Conservation (phyloP, 2,329 filamentous ascomycete genomes). For the Westerdykella sp. region DNA sequence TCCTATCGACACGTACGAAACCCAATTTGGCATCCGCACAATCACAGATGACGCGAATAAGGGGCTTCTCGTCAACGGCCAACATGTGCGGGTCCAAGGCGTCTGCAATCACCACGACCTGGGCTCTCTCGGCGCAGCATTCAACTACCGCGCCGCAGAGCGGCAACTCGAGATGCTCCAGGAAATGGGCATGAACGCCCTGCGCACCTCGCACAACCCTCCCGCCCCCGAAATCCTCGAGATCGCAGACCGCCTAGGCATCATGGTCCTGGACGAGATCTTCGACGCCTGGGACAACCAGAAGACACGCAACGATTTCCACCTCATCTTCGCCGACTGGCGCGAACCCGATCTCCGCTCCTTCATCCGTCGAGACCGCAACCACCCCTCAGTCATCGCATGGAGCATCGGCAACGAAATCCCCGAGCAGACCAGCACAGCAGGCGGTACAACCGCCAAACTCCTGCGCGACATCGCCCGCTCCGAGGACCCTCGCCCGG, state of each 20-base stretch:
- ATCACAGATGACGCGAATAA: slow-evolving; percentile 38
- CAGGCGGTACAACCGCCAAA: slow-evolving; percentile 29
- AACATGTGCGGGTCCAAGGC: slow-evolving; percentile 43
- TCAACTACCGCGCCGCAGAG: slow-evolving; percentile 45
- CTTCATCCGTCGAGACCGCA: slow-evolving; percentile 50
- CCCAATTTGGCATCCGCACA: slow-evolving; percentile 46
- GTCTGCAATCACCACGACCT: slow-evolving; percentile 49
- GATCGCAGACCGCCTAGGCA: slow-evolving; percentile 45
- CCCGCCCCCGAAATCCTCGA: slow-evolving; percentile 48
- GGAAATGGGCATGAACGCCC: slow-evolving; percentile 47
- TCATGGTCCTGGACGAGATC: slow-evolving; percentile 50
- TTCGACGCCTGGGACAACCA: slow-evolving; percentile 48
- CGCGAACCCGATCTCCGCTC: slow-evolving; percentile 48
- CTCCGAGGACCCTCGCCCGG: slow-evolving; percentile 44
- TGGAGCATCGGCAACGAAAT: slow-evolving; percentile 55
- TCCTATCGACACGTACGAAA: slow-evolving; percentile 44
- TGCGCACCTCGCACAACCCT: slow-evolving; percentile 51
- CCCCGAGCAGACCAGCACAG: slow-evolving; percentile 40
- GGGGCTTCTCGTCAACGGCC: slow-evolving; percentile 45
- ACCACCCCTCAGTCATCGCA: slow-evolving; percentile 48
- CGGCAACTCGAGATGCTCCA: slow-evolving; percentile 47
- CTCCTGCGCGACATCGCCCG: slow-evolving; percentile 40
- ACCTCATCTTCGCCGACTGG: slow-evolving; percentile 50
- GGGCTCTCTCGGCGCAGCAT: slow-evolving; percentile 47
- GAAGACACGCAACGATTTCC: slow-evolving; percentile 47